Evolutionary conservation across 2,329 filamentous ascomycete genomes (phyloP).

Genomic region (Trichophyton simii): DNA sequence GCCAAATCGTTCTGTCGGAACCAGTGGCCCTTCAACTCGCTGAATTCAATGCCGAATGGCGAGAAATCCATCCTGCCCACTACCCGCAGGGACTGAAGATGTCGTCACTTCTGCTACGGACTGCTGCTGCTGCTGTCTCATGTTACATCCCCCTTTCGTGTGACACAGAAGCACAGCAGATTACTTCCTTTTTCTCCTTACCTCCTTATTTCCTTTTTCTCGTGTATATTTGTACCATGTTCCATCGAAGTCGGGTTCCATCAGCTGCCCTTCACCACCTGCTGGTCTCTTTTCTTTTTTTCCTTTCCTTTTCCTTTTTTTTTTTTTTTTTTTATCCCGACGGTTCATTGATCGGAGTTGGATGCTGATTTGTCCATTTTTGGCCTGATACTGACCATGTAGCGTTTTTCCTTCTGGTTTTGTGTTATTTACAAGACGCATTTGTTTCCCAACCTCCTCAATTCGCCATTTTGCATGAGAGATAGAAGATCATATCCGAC

Average conservation of each 20-base stretch:
- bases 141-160: too few species aligned
- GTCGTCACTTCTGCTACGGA: background rate
- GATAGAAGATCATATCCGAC: background rate
- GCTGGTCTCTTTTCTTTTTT: background rate
- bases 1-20: constrained; percentile 11
- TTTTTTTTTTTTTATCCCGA: background rate
- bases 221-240: background rate
- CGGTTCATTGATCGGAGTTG: background rate
- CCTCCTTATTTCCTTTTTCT: background rate
- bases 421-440: background rate
- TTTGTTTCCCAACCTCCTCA: background rate
- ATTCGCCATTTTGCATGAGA: too few species aligned
- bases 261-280: background rate
- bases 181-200: background rate
- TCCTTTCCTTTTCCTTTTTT: background rate
- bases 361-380: background rate
- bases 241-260: background rate
- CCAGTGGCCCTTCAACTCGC: background rate
- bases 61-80: constrained; percentile 2
- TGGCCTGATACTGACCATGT: background rate
- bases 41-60: background rate
- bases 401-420: background rate
- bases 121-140: too few species aligned
- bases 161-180: background rate
- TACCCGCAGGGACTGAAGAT: background rate